A percentile compares a stretch with the other conserved stretches of the same genome.
Evolutionary conservation across 139 green algal genomes (phyloP).

Genomic region (Spirogloea muscicola): DNA sequence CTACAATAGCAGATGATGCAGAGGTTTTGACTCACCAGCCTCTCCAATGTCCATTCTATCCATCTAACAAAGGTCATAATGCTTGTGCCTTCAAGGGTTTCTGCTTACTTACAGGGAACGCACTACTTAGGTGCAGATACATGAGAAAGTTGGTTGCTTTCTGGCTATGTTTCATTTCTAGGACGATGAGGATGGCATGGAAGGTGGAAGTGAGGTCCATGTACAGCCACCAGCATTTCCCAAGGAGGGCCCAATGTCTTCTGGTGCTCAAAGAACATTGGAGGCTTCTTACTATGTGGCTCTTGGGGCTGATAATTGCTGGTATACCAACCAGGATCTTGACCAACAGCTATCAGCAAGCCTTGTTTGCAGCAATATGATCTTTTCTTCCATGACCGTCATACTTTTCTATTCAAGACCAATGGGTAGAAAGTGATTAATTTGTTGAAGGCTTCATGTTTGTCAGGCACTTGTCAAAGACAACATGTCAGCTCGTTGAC

Average conservation of each 20-base stretch:
- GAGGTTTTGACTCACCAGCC: not conserved
- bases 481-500: not conserved
- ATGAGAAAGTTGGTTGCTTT: not conserved
- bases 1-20: not conserved
- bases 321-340: no score
- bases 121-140: no score
- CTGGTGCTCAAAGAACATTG: not conserved
- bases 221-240: not conserved
- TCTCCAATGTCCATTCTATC: not conserved
- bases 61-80: slow-evolving; percentile 3
- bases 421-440: not conserved
- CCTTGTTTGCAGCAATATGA: slow-evolving; percentile 2
- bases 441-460: no score
- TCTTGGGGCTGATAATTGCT: slow-evolving; percentile 35
- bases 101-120: no score
- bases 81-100: no score
- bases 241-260: not conserved
- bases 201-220: not conserved
- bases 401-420: no score
- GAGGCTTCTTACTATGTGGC: slow-evolving; percentile 22
- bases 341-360: no score
- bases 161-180: no score
- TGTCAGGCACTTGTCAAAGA: not conserved
- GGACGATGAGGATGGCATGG: not conserved
- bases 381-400: no score